A percentile compares a stretch with the other conserved stretches of the same genome.
These are phyloP conservation scores for Phytophthora palmivora DNA, from an alignment of 352 stramenopile genomes.

Conservation along the genomic window DNA sequence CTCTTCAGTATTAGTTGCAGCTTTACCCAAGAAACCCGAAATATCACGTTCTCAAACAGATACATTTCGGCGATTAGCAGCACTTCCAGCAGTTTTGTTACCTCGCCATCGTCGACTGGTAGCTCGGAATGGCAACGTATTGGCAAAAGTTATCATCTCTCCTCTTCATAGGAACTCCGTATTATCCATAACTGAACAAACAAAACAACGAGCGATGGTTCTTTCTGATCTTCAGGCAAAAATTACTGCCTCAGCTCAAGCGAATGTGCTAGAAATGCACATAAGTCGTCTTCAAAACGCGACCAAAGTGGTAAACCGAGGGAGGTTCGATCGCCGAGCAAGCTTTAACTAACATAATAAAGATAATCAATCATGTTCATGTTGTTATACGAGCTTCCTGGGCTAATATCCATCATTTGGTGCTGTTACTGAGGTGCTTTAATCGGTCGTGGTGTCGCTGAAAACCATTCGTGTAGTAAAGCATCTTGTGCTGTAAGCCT, in stretches of 20 bases:
- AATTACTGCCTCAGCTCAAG: conserved; percentile 8
- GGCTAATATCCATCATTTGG: conserved; percentile 23
- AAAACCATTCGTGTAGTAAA: conserved; percentile 87
- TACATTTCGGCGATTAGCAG: not conserved
- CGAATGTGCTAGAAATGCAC: conserved; percentile 32
- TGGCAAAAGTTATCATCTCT: conserved; percentile 1
- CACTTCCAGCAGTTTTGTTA: conserved; percentile 21
- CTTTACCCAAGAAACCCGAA: conserved; percentile 1
- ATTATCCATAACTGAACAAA: conserved; percentile 20
- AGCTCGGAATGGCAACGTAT: not conserved
- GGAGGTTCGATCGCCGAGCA: not conserved
- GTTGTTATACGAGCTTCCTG: not conserved
- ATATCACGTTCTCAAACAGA: not conserved
- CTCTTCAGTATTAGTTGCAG: not conserved
- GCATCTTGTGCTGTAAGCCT: conserved; percentile 85
- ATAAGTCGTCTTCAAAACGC: conserved; percentile 32
- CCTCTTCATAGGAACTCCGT: conserved; percentile 14
- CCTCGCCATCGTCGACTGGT: conserved; percentile 22
- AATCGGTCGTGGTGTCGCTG: conserved; percentile 23
- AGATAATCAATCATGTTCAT: not conserved
- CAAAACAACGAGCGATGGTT: conserved; percentile 30
- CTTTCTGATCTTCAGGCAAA: conserved; percentile 30
- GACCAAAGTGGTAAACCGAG: conserved; percentile 4
- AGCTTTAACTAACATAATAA: not conserved
- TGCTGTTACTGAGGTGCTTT: conserved; percentile 12